Base-by-base conservation (phyloP, 2,329 filamentous ascomycete genomes). In the Colletotrichum sp. region DNA sequence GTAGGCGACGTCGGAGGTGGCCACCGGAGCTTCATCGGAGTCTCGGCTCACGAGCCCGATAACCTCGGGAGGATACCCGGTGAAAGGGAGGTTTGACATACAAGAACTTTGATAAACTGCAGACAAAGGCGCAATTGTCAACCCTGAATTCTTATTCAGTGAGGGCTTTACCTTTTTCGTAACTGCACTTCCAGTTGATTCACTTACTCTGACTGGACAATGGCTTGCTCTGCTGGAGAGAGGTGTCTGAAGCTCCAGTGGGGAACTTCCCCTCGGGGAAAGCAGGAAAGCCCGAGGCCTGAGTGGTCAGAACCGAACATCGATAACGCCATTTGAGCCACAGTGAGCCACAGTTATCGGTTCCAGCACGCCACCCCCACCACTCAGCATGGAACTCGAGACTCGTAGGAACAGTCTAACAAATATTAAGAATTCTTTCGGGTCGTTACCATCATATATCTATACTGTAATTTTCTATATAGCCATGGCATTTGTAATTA, bases 1-100 rank as follows among this genome's bases (percentile, higher is more conserved):
- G 30, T 24, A 34, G 68, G 68, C 68, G 68, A 70, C 57, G 59
- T 70, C 57, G 57, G 68, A 70, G 55, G 59, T 63, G 26, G 68
- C 6, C 24, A 60, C 64, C 74, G 74, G 74, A 76, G 70, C 59
- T 65, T 44, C 65, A 68, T 69, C 65, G 70, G 70, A 76, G 36
- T 57, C 39, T 76, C 73, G 67, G 67, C 44, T 71, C 30, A 26
- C 18, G 12, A n/a, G 16, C 36, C 57, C 49, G 28, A 63, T 36
- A 68, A n/a, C 32, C 21, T 59, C 39, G 44, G 68, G 24, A 63
- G 44, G 72, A 21, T 52, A 64, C 39, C 59, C 69, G 73, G 73
- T 32, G 21, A 59, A 26, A 52, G 13, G 32, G 28, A 62, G 36
- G 9, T 68, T 24, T 52, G 44, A 13, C 44, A 2, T 52, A 52